Conservation (phyloP, 192 early-diverging fungal genomes). For the Chytriomyces confervae region DNA sequence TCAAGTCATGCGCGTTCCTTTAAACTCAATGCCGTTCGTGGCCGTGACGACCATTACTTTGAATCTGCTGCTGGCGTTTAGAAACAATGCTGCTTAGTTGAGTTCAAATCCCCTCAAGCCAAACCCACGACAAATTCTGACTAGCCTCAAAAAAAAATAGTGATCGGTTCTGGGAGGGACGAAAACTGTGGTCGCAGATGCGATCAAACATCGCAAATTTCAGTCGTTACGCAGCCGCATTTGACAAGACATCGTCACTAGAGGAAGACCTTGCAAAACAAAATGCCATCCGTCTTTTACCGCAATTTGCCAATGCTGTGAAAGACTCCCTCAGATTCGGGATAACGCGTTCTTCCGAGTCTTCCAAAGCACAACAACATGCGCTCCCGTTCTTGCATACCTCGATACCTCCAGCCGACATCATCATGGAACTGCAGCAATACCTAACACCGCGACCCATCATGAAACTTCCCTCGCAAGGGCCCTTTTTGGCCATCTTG, state of each 20-base stretch:
- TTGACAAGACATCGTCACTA: not conserved
- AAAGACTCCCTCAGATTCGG: constrained; percentile 77
- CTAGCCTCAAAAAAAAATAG: too few species aligned
- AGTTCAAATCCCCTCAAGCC: not conserved
- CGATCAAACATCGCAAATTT: constrained; percentile 73
- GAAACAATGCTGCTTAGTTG: constrained; percentile 74
- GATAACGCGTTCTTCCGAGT: not conserved
- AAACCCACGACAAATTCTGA: not conserved
- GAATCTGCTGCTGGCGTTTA: constrained; percentile 76
- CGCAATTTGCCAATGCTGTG: constrained; percentile 74
- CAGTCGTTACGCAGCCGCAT: constrained; percentile 60
- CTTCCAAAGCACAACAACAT: constrained; percentile 47
- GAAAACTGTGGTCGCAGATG: constrained; percentile 79
- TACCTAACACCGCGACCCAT: constrained; percentile 52
- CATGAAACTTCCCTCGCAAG: constrained; percentile 69
- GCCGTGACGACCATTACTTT: not conserved
- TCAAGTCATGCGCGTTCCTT: not conserved
- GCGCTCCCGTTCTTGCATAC: not conserved
- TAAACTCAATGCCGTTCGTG: constrained; percentile 5
- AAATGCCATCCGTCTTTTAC: constrained; percentile 69
- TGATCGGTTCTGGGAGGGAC: constrained; percentile 75
- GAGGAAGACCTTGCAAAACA: constrained; percentile 53
- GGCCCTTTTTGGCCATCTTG: constrained; percentile 68
- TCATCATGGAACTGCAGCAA: constrained; percentile 38
- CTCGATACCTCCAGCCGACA: not conserved